Base-by-base conservation (phyloP, 2,329 filamentous ascomycete species). In the Falciphora oryzae region DNA sequence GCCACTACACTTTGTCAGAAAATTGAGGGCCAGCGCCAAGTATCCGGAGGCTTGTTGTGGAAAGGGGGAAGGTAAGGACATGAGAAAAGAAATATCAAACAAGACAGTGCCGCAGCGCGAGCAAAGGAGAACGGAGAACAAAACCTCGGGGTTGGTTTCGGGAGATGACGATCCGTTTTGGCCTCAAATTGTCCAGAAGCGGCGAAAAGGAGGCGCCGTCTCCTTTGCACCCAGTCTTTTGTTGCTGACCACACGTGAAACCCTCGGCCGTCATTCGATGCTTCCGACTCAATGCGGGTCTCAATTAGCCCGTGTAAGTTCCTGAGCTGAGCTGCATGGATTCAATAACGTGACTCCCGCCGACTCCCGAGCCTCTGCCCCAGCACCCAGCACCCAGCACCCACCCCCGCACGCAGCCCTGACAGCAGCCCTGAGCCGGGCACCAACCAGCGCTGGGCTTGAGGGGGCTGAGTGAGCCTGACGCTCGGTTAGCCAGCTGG, bases 131-230 rank as follows among this genome's bases (percentile, higher is more conserved):
- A n/a, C n/a, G n/a, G 32, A 35, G 32, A 35, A 44, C 10, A 44
- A 44, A 35, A 8, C 11, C 10, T 13, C 10, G 38, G 38, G 38
- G 1, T 18, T 44, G 18, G 44, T 53, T n/a, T 53, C 44, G 44
- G 32, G 44, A n/a, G 44, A 22, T 53, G 44, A 11, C 7, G 44
- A 53, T 53, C 44, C 18, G 44, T n/a, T 53, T 53, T n/a, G 44
- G 44, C 22, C 56, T 28, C 56, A 62, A 62, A 62, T 25, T 61
- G n/a, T 61, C 31, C 25, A 29, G 35, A 38, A 38, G 35, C 35
- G 14, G 35, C 35, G 35, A 38, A 38, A 38, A 18, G 35, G 35
- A 18, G 35, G 35, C 3, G 35, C 35, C 35, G 13, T 18, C 4
- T 38, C 13, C 35, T 38, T 16, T 11, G 35, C 35, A 38, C 7